Base-by-base conservation (phyloP, 805 yeast species). In the Saccharomycopsis amapae region DNA sequence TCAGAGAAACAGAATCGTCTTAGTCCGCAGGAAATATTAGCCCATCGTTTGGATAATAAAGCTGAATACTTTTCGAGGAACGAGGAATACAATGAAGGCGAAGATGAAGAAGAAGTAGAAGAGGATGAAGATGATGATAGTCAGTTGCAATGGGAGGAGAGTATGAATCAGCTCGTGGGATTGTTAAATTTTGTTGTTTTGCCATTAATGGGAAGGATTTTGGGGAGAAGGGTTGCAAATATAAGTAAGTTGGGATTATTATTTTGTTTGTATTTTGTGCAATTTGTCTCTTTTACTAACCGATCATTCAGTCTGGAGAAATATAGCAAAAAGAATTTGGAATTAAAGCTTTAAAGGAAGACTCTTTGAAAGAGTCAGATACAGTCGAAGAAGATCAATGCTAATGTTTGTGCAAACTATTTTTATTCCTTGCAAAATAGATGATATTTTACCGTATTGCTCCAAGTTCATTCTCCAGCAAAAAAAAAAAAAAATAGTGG, bases 61-160 rank as follows among this genome's bases (percentile, higher is more conserved):
- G 31, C 31, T n/a, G n/a, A n/a, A n/a, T n/a, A n/a, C n/a, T n/a
- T n/a, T 2, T 28, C 32, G 1, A 17, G 12, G 19, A 15, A 18
- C 10, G 38, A 33, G 5, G 41, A 19, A 19, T 25, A 20, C 9
- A 42, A 43, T 15, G 19, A 17, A 26, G 34, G 15, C 6, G 49
- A 42, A 26, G 32, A 35, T 13, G 38, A 30, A 9, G 42, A 41
- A 9, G 45, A 44, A 4, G 38, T 40, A 15, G 26, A 42, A 23
- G 43, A 36, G 15, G 41, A 44, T 17, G 38, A 41, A 5, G 41
- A 25, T 4, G 44, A 42, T 30, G 53, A 50, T 38, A 44, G 46
- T 38, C 72, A 71, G 49, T 63, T 68, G 48, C 76, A 71, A 40
- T 71, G 75, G 75, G 73, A 69, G 32, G 72, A 69, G 53, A 69